Evolutionary conservation across 73 alveolate species (phyloP), one percentile per base, ranked within the genome.

Genomic region (Tetrahymena elliotti): DNA sequence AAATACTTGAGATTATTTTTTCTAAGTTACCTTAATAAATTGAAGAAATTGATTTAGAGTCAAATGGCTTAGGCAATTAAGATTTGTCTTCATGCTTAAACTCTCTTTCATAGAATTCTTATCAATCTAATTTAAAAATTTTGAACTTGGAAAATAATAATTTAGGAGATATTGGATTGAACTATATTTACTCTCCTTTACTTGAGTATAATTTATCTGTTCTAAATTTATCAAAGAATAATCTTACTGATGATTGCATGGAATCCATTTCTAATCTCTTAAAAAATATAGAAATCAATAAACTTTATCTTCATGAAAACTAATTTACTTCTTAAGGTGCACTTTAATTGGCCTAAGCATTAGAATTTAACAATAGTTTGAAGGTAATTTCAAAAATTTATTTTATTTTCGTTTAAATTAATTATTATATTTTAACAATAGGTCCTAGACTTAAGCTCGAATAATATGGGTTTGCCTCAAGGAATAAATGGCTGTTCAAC

Each of bases 311-410:
- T 33, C 95, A 88, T 83, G 38, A 41, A 24, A 94, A 94, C 92
- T 35, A 94, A 40, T 34, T 94, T 12, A 34, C 93, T 33, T 84
- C 93, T 94, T 38, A 39, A 47, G 96, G 96, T 20, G 96, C 95
- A 34, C 38, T 93, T 34, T 33, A 22, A 11, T 34, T 94, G 5
- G 93, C 93, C 53, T 83, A 93, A 53, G 92, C 93, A 34, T 41
- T 94, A 27, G 39, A 84, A 10, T 16, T 20, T 18, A 94, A 94
- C 53, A 38, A 38, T 35, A 84, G 93, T 39, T 40, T 94, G 84
- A 53, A 94, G 40, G 96, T 94, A 68, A 22, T 68, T 3, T 18
- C n/a, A 22, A 7, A 1, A 15, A n/a, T 68, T 68, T 68, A 18
- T 68, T n/a, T 18, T 22, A 24, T 2, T 24, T 27, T 27, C n/a